These are phyloP conservation scores for Blastobotrys petasosporus DNA, from an alignment of 1,139 yeast genomes.

Conservation along the genomic window DNA sequence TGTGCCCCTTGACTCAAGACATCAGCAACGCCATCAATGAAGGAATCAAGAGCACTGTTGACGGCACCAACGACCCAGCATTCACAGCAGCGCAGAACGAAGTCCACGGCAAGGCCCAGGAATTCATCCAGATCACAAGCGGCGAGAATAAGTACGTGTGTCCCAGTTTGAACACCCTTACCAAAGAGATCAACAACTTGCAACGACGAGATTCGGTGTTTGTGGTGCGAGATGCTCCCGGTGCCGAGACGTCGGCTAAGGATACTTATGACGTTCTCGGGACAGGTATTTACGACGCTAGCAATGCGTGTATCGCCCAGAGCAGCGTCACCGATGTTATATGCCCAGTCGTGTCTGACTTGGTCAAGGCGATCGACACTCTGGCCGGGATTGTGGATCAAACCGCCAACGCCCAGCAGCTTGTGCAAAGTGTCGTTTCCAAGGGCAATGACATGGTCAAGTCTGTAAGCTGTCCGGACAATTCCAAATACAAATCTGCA, in stretches of 20 bases:
- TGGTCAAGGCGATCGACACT: slow-evolving; percentile 2
- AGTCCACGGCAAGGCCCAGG: slow-evolving; percentile 1
- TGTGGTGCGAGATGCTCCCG: not conserved
- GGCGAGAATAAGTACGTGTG: slow-evolving; percentile 7
- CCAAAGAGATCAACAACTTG: slow-evolving; percentile 2
- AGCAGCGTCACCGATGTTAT: slow-evolving; percentile 1
- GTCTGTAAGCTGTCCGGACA: not conserved
- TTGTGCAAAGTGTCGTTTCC: not conserved
- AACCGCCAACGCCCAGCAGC: slow-evolving; percentile 5
- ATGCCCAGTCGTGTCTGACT: slow-evolving; percentile 4
- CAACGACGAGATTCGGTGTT: not conserved
- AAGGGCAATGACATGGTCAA: slow-evolving; percentile 1
- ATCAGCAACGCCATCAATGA: slow-evolving; percentile 1
- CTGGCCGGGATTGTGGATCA: slow-evolving; percentile 2
- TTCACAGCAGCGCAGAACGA: slow-evolving; percentile 1
- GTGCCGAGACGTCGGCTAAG: slow-evolving; percentile 1
- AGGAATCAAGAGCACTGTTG: slow-evolving; percentile 2
- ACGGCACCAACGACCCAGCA: slow-evolving; percentile 3
- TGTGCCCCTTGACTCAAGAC: slow-evolving; percentile 7
- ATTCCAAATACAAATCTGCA: slow-evolving; percentile 3
- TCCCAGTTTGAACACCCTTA: slow-evolving; percentile 5
- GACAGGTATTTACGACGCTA: not conserved
- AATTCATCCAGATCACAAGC: not conserved
- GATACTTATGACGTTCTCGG: slow-evolving; percentile 4
- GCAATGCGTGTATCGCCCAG: slow-evolving; percentile 3